A percentile compares a stretch with the other conserved stretches of the same genome.
Conservation (phyloP, 78 protist genomes). For the Polysphondylium violaceum region DNA sequence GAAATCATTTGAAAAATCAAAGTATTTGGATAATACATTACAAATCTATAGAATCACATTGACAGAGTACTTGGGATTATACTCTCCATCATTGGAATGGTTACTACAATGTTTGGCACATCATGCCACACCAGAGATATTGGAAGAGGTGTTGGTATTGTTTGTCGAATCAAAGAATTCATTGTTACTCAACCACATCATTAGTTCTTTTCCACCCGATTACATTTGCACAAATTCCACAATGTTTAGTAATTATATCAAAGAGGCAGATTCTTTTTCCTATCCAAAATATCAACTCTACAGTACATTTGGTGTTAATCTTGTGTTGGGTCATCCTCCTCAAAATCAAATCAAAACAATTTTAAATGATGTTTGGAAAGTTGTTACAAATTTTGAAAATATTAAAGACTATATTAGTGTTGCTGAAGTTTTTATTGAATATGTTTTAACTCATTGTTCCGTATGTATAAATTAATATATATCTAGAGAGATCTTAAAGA, state of each 20-base stretch:
- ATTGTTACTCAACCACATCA: conserved; percentile 73
- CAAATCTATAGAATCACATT: conserved; percentile 18
- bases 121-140: conserved; percentile 49
- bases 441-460: conserved; percentile 86
- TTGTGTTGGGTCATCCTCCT: conserved; percentile 80
- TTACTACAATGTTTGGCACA: conserved; percentile 83
- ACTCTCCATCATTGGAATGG: conserved; percentile 89
- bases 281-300: conserved; percentile 83
- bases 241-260: conserved; percentile 57
- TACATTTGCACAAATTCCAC: conserved; percentile 68
- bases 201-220: conserved; percentile 76
- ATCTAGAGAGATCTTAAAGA: too few relatives aligned
- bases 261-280: conserved; percentile 74
- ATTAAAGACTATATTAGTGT: conserved; percentile 78
- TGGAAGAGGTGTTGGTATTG: conserved; percentile 50
- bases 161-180: conserved; percentile 66
- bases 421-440: conserved; percentile 90
- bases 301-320: conserved; percentile 84
- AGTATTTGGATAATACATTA: conserved; percentile 40
- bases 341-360: conserved; percentile 53
- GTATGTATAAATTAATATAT: conserved; percentile 16
- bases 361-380: conserved; percentile 88
- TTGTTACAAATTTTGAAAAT: conserved; percentile 66
- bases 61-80: conserved; percentile 80
- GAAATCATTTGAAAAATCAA: conserved; percentile 29